phyloP scores from a whole-genome alignment of 805 yeast species.

The Isabelozyma rhagii region DNA sequence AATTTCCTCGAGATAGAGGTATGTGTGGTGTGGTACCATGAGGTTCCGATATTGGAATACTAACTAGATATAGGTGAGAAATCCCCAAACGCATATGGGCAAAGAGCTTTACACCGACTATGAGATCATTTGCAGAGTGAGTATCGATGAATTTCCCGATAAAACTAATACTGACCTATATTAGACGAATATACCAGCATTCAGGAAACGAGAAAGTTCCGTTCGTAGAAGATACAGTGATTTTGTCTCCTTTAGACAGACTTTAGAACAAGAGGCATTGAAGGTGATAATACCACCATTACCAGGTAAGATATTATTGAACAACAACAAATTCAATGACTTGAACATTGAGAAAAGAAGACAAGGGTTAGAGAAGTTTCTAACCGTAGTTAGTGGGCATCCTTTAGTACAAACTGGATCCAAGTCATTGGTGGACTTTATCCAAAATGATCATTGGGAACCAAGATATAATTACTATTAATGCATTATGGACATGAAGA shows the following conservation, averaged over 20 bases:
- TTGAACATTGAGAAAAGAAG: conserved; percentile 81
- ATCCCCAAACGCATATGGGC: conserved; percentile 72
- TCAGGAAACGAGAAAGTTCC: conserved; percentile 56
- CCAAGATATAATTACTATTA: conserved; percentile 9
- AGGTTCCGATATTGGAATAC: conserved; percentile 5
- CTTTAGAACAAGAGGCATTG: conserved; percentile 71
- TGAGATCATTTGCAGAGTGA: conserved; percentile 72
- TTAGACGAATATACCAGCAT: conserved; percentile 83
- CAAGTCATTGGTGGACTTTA: conserved; percentile 71
- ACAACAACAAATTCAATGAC: conserved; percentile 70
- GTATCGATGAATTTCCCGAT: conserved; percentile 6
- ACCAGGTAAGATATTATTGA: conserved; percentile 81
- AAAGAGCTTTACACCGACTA: conserved; percentile 83
- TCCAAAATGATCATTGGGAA: conserved; percentile 84
- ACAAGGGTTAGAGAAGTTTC: conserved; percentile 77
- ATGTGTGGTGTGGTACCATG: conserved; percentile 7
- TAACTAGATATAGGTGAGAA: conserved; percentile 41
- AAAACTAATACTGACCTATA: background rate
- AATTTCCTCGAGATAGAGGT: conserved; percentile 91
- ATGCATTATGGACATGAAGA: background rate
- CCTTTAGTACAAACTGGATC: conserved; percentile 89
- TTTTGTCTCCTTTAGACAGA: conserved; percentile 75
- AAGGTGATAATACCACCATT: conserved; percentile 80
- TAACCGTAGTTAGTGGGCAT: conserved; percentile 81
- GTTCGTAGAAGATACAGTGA: conserved; percentile 90